Base-by-base conservation (phyloP, 306 rosid species). In the Sphenostylis stenocarpa region DNA sequence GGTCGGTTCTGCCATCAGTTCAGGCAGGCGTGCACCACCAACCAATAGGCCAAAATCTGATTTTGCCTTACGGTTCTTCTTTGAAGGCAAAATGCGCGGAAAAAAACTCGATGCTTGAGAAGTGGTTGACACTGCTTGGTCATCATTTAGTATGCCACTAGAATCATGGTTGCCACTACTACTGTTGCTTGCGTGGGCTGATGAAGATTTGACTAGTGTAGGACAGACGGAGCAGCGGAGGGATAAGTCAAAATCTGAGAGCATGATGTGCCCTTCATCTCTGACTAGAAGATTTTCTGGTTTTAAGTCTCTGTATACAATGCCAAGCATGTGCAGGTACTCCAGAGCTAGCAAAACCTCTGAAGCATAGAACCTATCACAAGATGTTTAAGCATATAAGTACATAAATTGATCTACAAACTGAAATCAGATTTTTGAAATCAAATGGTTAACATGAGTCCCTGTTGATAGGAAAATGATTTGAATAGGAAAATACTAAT, bases 271-370 rank as follows among this genome's bases (percentile, higher is more conserved):
- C 12, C 98, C 98, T 75, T 86, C 97, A 16, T 91, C 97, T 83
- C 97, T 85, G 11, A 91, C 97, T 70, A 93, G 67, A 8, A 93
- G 97, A 74, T 93, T 93, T 74, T 93, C 98, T 9, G 97, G 98
- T 85, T 93, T 93, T 66, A 93, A 81, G 83, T 93, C 98, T 85
- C 98, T 83, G 80, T 93, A 93, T 73, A 93, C 98, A 65, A 91
- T 91, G 66, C 98, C 98, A 52, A 93, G 93, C 98, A 93, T 91
- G 86, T 93, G 98, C 85, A 93, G 93, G 80, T 93, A 93, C 87
- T 93, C 98, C 0, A 93, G 91, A 20, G 98, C 97, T 73, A 91
- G 83, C 90, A 93, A 79, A 20, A 91, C 83, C 75, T 93, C 95
- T 52, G 98, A 82, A 66, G 93, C 95, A 85, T 84, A 93, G 70